Percentiles rank a stretch among this genome's conserved stretches.
phyloP scores from a whole-genome alignment of 371 early-diverging fungal species.

The Mucor ambiguus region DNA sequence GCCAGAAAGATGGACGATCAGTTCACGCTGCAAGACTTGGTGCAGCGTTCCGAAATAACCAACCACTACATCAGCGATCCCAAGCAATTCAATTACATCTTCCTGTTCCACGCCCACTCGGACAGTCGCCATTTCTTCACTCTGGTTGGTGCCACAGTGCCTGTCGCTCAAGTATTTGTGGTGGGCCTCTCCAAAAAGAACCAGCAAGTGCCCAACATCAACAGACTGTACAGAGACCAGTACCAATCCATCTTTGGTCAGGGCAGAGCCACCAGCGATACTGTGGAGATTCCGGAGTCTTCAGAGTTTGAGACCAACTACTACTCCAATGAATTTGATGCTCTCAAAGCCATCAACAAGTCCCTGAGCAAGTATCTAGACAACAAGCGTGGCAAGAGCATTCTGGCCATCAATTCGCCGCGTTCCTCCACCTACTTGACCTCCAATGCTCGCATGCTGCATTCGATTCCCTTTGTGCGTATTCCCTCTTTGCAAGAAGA shows the following conservation, averaged over 20 bases:
- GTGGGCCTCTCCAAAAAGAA: constrained; percentile 68
- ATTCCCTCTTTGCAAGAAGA: constrained; percentile 66
- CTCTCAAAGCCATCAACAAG: constrained; percentile 53
- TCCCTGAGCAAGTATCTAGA: constrained; percentile 62
- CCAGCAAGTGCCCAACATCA: constrained; percentile 77
- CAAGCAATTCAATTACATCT: constrained; percentile 61
- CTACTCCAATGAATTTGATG: constrained; percentile 55
- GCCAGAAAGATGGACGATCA: constrained; percentile 40
- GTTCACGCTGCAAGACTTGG: constrained; percentile 48
- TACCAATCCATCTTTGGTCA: constrained; percentile 23
- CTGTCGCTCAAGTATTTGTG: constrained; percentile 64
- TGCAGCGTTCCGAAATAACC: constrained; percentile 33
- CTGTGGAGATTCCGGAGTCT: constrained; percentile 53
- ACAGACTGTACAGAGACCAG: constrained; percentile 40
- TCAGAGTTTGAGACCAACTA: constrained; percentile 56
- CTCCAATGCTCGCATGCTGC: constrained; percentile 57
- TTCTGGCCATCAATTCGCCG: constrained; percentile 71
- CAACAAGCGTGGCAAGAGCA: constrained; percentile 65
- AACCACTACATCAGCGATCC: constrained; percentile 44
- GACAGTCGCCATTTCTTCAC: constrained; percentile 79
- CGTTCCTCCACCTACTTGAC: constrained; percentile 47
- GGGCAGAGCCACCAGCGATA: constrained; percentile 30
- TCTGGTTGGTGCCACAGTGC: constrained; percentile 63
- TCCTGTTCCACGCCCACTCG: constrained; percentile 67
- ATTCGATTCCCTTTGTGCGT: constrained; percentile 68